Percentiles rank a stretch among this genome's conserved stretches.
phyloP scores from a whole-genome alignment of 1,139 yeast species.

The Hanseniaspora sp. region DNA sequence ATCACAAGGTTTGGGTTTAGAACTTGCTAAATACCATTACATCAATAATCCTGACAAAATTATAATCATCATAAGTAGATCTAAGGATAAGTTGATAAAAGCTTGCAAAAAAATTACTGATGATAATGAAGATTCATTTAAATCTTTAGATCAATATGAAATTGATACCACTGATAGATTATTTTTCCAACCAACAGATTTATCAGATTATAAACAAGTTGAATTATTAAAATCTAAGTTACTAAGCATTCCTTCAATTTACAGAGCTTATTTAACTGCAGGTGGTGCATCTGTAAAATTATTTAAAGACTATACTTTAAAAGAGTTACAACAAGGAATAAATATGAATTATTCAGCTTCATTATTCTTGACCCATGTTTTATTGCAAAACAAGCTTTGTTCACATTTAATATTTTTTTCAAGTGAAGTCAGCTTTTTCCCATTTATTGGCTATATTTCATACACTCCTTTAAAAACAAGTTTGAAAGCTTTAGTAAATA shows the following conservation, averaged over 20 bases:
- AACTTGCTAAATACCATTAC: slow-evolving; percentile 54
- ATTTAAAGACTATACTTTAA: slow-evolving; percentile 53
- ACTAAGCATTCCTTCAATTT: slow-evolving; percentile 42
- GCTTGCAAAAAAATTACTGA: slow-evolving; percentile 39
- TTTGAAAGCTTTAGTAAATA: slow-evolving; percentile 57
- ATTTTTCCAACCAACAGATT: slow-evolving; percentile 52
- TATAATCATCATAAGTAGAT: slow-evolving; percentile 68
- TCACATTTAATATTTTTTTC: slow-evolving; percentile 69
- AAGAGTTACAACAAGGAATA: slow-evolving; percentile 52
- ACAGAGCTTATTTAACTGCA: slow-evolving; percentile 68
- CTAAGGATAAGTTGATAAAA: slow-evolving; percentile 42
- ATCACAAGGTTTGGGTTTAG: slow-evolving; percentile 87
- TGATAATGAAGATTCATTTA: not conserved
- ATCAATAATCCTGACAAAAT: slow-evolving; percentile 40
- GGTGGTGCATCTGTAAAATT: slow-evolving; percentile 77
- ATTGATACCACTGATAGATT: slow-evolving; percentile 22
- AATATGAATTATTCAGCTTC: slow-evolving; percentile 64
- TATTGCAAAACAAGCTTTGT: slow-evolving; percentile 24
- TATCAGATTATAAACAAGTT: slow-evolving; percentile 46
- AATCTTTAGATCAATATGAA: not conserved
- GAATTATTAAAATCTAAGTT: slow-evolving; percentile 33
- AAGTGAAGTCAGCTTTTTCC: slow-evolving; percentile 70
- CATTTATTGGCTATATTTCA: slow-evolving; percentile 82
- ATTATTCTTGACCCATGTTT: slow-evolving; percentile 54
- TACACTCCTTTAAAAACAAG: slow-evolving; percentile 89